phyloP scores from a whole-genome alignment of 2,329 filamentous ascomycete species.

The Fusarium sororula region DNA sequence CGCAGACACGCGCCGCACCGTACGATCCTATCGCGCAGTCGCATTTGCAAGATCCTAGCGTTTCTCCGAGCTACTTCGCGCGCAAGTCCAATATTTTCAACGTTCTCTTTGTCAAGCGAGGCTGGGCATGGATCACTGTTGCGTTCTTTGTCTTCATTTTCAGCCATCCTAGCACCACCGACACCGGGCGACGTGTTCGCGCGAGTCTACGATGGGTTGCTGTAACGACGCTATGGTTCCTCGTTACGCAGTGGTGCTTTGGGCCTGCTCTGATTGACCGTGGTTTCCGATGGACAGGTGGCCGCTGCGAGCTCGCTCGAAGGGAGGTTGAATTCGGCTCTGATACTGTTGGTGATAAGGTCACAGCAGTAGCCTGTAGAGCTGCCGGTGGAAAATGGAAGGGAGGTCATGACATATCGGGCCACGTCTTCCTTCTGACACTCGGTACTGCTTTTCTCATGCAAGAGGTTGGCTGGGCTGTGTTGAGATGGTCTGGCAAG shows the following conservation, averaged over 20 bases:
- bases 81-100: slow-evolving; percentile 95
- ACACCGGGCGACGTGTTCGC: slow-evolving; percentile 55
- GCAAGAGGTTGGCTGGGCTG: slow-evolving; percentile 77
- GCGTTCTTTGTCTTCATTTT: slow-evolving; percentile 76
- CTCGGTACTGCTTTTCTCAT: slow-evolving; percentile 82
- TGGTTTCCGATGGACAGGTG: slow-evolving; percentile 87
- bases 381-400: slow-evolving; percentile 83
- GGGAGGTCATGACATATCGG: slow-evolving; percentile 96
- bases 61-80: slow-evolving; percentile 87
- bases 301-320: slow-evolving; percentile 74
- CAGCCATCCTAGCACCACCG: slow-evolving; percentile 68
- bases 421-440: slow-evolving; percentile 92
- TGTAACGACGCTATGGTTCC: slow-evolving; percentile 81
- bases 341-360: slow-evolving; percentile 58
- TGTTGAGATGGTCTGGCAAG: slow-evolving; percentile 54
- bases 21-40: slow-evolving; percentile 72
- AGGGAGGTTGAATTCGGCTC: slow-evolving; percentile 58
- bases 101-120: slow-evolving; percentile 89
- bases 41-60: slow-evolving; percentile 62
- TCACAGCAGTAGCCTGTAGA: slow-evolving; percentile 85
- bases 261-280: slow-evolving; percentile 90
- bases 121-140: slow-evolving; percentile 89
- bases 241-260: slow-evolving; percentile 97
- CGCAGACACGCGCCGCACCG: slow-evolving; percentile 69
- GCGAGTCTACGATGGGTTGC: slow-evolving; percentile 74